These are phyloP conservation scores for Cucurbita pepo DNA, from an alignment of 306 rosid species.

Conservation along the genomic window DNA sequence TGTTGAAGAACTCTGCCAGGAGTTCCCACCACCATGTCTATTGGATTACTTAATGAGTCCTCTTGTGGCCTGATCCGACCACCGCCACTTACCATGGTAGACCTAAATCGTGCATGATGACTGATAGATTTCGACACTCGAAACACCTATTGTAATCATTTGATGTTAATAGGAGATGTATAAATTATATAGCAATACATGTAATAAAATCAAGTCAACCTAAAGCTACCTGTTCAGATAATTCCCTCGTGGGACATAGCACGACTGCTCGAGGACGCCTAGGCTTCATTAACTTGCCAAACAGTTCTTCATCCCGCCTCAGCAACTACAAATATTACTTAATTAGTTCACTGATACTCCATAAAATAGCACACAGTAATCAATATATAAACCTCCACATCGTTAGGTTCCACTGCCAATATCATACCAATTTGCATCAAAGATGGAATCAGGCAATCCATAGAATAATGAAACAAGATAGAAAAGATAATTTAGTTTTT, in stretches of 20 bases:
- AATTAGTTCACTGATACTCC: neutral
- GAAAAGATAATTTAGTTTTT: too few relatives aligned
- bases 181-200: neutral
- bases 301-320: constrained; percentile 60
- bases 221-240: constrained; percentile 67
- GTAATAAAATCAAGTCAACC: neutral
- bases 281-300: constrained; percentile 63
- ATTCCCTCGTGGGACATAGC: constrained; percentile 86
- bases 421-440: neutral
- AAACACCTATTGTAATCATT: constrained; percentile 46
- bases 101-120: constrained; percentile 81
- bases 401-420: neutral
- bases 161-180: constrained; percentile 9
- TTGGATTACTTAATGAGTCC: constrained; percentile 67
- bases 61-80: constrained; percentile 85
- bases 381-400: neutral
- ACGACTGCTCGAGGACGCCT: constrained; percentile 86
- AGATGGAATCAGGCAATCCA: neutral
- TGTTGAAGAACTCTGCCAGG: constrained; percentile 95
- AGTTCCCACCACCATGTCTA: constrained; percentile 88
- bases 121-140: constrained; percentile 82
- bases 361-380: neutral
- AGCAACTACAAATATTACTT: constrained; percentile 29
- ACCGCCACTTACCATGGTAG: constrained; percentile 92
- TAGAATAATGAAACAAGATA: neutral